phyloP scores from a whole-genome alignment of 2,329 filamentous ascomycete genomes.

The Didymella exigua region DNA sequence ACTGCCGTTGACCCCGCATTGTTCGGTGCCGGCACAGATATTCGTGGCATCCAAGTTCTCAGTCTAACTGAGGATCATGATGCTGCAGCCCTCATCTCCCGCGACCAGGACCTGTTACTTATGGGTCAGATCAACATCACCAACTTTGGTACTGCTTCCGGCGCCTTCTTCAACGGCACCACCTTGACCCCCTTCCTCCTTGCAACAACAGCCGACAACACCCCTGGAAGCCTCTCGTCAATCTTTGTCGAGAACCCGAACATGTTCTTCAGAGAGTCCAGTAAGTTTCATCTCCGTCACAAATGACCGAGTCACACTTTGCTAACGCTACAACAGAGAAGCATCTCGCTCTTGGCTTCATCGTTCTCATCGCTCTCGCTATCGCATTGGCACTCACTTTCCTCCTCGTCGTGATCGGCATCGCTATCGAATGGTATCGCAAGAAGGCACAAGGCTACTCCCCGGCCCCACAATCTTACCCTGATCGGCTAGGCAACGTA shows the following conservation, averaged over 20 bases:
- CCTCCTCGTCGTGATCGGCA: constrained; percentile 74
- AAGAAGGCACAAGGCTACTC: constrained; percentile 80
- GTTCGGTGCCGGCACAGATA: constrained; percentile 68
- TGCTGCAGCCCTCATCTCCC: constrained; percentile 66
- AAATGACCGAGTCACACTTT: background rate
- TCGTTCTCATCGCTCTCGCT: constrained; percentile 80
- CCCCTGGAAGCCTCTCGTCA: constrained; percentile 73
- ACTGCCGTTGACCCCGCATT: constrained; percentile 60
- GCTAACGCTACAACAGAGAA: constrained; percentile 47
- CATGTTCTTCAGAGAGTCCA: constrained; percentile 70
- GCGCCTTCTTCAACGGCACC: constrained; percentile 85
- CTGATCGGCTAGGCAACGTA: constrained; percentile 55
- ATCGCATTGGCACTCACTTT: constrained; percentile 79
- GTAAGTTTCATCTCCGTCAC: constrained; percentile 57
- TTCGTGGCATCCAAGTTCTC: constrained; percentile 84
- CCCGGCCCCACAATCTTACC: constrained; percentile 69
- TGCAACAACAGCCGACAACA: constrained; percentile 68
- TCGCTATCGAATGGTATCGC: constrained; percentile 75
- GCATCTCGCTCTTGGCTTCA: constrained; percentile 73
- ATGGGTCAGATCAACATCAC: constrained; percentile 82
- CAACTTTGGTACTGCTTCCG: constrained; percentile 79
- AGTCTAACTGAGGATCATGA: constrained; percentile 71
- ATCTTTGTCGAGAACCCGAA: constrained; percentile 80
- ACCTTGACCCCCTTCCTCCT: constrained; percentile 79
- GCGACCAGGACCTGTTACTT: constrained; percentile 75